These are phyloP conservation scores for Trichoderma pleuroti DNA, from an alignment of 2,329 filamentous ascomycete species.

Conservation along the genomic window DNA sequence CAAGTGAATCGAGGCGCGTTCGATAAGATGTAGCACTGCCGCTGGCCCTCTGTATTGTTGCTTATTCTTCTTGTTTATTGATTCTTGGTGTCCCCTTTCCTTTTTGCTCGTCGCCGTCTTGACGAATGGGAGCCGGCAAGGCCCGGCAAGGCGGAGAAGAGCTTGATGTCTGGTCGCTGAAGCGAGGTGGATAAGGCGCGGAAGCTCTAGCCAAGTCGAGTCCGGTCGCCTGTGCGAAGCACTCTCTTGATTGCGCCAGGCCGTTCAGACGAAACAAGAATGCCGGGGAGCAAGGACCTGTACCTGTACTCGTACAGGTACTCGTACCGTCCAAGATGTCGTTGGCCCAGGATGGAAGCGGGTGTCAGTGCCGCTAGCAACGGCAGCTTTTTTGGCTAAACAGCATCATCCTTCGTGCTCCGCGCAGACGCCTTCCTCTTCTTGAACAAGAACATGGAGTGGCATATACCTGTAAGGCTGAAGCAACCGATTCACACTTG, in stretches of 20 bases:
- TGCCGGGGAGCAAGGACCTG: neutral
- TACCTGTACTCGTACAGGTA: neutral
- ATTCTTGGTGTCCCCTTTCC: too few species aligned
- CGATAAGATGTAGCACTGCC: constrained; percentile 14
- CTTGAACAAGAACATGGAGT: neutral
- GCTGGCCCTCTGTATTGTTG: neutral
- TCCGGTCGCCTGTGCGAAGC: neutral
- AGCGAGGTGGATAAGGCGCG: neutral
- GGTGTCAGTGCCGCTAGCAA: constrained; percentile 3
- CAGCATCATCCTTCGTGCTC: neutral
- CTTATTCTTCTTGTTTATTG: neutral
- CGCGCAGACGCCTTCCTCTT: constrained; percentile 1
- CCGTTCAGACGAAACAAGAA: neutral
- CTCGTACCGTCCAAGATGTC: neutral
- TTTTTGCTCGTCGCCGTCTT: neutral
- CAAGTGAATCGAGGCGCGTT: constrained; percentile 12
- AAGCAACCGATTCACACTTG: neutral
- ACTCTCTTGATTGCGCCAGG: neutral
- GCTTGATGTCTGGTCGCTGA: neutral
- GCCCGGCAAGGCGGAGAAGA: neutral
- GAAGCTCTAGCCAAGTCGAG: constrained; percentile 4
- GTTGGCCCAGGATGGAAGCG: neutral
- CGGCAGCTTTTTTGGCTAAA: constrained; percentile 13
- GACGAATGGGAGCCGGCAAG: neutral
- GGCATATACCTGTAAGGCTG: neutral